phyloP scores from a whole-genome alignment of 2,329 filamentous ascomycete genomes.

The Zymoseptoria passerinii region DNA sequence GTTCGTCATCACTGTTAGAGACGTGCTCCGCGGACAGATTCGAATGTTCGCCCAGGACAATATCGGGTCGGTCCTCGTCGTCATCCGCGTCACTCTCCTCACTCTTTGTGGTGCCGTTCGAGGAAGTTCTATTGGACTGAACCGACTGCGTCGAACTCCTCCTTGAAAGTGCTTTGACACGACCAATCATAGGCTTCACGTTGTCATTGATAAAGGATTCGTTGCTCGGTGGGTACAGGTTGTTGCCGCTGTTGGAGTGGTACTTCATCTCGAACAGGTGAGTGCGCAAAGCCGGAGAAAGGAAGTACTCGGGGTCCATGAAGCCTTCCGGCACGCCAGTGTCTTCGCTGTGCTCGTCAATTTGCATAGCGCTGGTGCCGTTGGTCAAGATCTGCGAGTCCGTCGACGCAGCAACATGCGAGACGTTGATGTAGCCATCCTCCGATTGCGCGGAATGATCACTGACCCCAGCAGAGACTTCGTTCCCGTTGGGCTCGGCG shows the following conservation, averaged over 20 bases:
- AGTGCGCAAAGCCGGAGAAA: slow-evolving; percentile 57
- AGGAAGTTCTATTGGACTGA: slow-evolving; percentile 19
- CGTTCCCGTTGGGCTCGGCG: slow-evolving; percentile 32
- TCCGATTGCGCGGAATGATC: slow-evolving; percentile 78
- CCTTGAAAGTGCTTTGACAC: slow-evolving; percentile 21
- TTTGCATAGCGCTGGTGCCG: slow-evolving; percentile 5
- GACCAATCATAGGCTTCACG: slow-evolving; percentile 21
- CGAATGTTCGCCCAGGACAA: slow-evolving; percentile 16
- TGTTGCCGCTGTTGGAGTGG: slow-evolving; percentile 50
- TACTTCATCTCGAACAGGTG: slow-evolving; percentile 68
- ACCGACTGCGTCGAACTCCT: slow-evolving; percentile 22
- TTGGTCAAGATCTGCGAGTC: slow-evolving; percentile 1
- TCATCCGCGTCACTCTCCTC: slow-evolving; percentile 12
- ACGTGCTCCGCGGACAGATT: slow-evolving; percentile 5
- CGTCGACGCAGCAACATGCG: slow-evolving; percentile 1
- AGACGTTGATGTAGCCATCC: slow-evolving; percentile 79
- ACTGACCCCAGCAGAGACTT: slow-evolving; percentile 50
- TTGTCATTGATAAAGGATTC: slow-evolving; percentile 11
- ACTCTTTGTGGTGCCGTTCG: not conserved
- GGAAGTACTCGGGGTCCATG: slow-evolving; percentile 28
- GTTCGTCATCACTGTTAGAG: slow-evolving; percentile 16
- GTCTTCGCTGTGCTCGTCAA: slow-evolving; percentile 2
- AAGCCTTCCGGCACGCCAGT: slow-evolving; percentile 21
- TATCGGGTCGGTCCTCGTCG: slow-evolving; percentile 23
- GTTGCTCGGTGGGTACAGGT: slow-evolving; percentile 47